Conservation (phyloP, 2,329 filamentous ascomycete species). For the Coniochaeta sp. region DNA sequence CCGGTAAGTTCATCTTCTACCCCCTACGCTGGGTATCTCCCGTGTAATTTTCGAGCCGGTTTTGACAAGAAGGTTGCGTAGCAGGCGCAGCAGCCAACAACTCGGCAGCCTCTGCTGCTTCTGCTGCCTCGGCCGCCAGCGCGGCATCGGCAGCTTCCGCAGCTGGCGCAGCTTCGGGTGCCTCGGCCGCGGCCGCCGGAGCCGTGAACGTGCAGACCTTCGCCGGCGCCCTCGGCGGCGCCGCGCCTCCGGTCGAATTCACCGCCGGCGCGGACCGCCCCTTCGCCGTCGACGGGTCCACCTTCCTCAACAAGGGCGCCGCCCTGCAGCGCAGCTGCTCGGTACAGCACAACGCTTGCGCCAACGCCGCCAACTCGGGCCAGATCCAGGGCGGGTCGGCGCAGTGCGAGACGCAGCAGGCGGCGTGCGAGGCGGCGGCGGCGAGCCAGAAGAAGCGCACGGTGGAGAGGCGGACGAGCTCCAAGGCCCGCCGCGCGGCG, state of each 20-base stretch:
- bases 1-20: constrained; percentile 3
- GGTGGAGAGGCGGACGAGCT: constrained; percentile 4
- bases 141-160: not conserved
- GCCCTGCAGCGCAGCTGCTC: constrained; percentile 41
- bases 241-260: constrained; percentile 32
- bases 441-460: constrained; percentile 5
- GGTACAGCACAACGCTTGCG: constrained; percentile 42
- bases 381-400: constrained; percentile 23
- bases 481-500: constrained; percentile 15
- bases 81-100: not conserved
- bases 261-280: constrained; percentile 27
- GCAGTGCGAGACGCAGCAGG: constrained; percentile 36
- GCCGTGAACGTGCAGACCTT: constrained; percentile 36
- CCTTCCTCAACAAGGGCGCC: constrained; percentile 40
- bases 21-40: not conserved
- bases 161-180: constrained; percentile 3
- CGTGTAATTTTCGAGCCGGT: not conserved
- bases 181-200: constrained; percentile 9
- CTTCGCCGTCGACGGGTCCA: constrained; percentile 46
- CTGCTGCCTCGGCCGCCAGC: not conserved
- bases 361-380: constrained; percentile 39
- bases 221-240: constrained; percentile 33
- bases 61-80: not conserved
- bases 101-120: not conserved
- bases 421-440: constrained; percentile 23